These are phyloP conservation scores for Kockiozyma suomiensis DNA, from an alignment of 805 yeast genomes.

Conservation along the genomic window DNA sequence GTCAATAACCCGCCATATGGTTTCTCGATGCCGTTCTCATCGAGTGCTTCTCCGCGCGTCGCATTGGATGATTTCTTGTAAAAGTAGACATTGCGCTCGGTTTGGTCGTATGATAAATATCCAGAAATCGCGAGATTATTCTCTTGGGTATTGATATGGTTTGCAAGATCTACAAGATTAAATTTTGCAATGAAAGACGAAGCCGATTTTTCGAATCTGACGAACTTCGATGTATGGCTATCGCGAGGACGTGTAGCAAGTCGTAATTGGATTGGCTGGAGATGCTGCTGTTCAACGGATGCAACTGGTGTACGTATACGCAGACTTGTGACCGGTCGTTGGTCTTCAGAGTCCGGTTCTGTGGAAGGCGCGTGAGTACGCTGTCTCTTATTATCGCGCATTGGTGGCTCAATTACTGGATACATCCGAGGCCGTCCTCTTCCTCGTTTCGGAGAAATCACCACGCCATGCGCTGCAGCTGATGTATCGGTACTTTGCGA, in stretches of 20 bases:
- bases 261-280: conserved; percentile 1
- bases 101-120: conserved; percentile 20
- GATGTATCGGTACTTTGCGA: not conserved
- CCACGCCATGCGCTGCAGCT: no score
- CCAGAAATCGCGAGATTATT: conserved; percentile 28
- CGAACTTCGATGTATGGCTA: not conserved
- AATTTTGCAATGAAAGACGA: conserved; percentile 18
- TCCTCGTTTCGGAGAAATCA: no score
- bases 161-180: conserved; percentile 21
- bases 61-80: conserved; percentile 5
- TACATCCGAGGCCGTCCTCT: no score
- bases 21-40: conserved; percentile 2
- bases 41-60: not conserved
- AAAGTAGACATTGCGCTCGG: conserved; percentile 4
- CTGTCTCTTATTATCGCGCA: not conserved
- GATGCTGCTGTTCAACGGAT: no score
- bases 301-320: not conserved
- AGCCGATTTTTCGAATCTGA: conserved; percentile 8
- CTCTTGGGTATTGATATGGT: conserved; percentile 21
- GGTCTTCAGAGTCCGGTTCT: not conserved
- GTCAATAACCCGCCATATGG: conserved; percentile 34
- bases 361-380: not conserved
- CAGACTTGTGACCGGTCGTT: not conserved
- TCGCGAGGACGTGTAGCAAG: not conserved
- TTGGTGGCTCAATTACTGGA: no score